phyloP scores from a whole-genome alignment of 129 eudicot species.

The sunflower (Helianthus annuus) region DNA sequence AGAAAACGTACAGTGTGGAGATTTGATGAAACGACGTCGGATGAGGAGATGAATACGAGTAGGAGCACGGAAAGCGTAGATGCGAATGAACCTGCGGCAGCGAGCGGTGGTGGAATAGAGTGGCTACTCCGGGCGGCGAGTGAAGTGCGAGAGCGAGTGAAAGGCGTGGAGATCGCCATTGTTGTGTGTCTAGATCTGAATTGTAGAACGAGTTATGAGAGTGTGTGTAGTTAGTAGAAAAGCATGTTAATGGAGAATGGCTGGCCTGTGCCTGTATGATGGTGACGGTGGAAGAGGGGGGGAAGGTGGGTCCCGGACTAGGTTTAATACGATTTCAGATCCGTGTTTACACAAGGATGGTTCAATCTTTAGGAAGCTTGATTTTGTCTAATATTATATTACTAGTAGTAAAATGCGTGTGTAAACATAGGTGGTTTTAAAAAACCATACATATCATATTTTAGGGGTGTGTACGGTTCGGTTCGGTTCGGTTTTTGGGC shows the following conservation, averaged over 20 bases:
- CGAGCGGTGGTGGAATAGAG: too few relatives aligned
- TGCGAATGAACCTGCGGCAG: constrained; percentile 21
- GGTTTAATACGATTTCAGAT: neutral
- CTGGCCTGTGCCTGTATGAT: constrained; percentile 30
- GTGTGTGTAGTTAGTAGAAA: neutral
- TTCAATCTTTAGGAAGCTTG: too few relatives aligned
- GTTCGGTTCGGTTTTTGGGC: too few relatives aligned
- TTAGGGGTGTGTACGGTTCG: too few relatives aligned
- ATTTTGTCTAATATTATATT: too few relatives aligned
- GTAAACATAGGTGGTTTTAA: too few relatives aligned
- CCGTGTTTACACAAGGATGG: neutral
- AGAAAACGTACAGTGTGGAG: neutral
- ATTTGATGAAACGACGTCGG: neutral
- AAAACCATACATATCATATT: too few relatives aligned
- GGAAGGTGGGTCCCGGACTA: neutral
- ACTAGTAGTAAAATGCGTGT: too few relatives aligned
- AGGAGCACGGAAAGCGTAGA: neutral
- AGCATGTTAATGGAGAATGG: constrained; percentile 25
- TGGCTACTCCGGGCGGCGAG: constrained; percentile 14
- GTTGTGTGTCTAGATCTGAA: constrained; percentile 4
- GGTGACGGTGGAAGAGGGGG: neutral
- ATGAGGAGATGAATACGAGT: neutral
- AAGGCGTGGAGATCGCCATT: constrained; percentile 33
- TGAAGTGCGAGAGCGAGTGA: constrained; percentile 11
- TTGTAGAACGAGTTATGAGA: neutral